Evolutionary conservation across 2,329 filamentous ascomycete genomes (phyloP), one percentile per base, ranked within the genome.

Genomic region (Aureobasidium sp.): DNA sequence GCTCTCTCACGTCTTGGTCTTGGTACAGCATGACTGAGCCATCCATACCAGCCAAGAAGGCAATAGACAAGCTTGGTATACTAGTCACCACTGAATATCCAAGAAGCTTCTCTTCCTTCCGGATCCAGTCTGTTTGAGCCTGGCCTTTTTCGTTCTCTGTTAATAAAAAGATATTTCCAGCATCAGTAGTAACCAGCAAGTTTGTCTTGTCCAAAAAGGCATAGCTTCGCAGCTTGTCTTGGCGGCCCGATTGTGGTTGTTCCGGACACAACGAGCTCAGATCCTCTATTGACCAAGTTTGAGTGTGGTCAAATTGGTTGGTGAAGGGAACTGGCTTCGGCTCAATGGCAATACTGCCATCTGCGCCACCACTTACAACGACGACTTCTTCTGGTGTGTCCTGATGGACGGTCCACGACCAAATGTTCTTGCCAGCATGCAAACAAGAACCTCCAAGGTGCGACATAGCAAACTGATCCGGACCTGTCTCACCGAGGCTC

Each of bases 361-460:
- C 94, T 11, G 90, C 88, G n/a, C 90, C 94, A 13, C 94, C 94
- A 2, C 89, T 91, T 4, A 83, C 86, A 45, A 74, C 37, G 3
- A 48, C 11, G 6, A 47, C 52, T 1, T 60, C 6, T 21, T 13
- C 53, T 27, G 41, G 37, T 15, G 10, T 21, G 39, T n/a, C 9
- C 9, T 27, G 21, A 15, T 47, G 25, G 9, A 66, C n/a, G 13
- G 83, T 84, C 41, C 86, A 80, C 0, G 91, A 86, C 92, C 93
- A 97, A 7, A 97, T 86, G 70, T 97, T 91, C 73, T 97, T 99
- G 6, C 94, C 94, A 37, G 79, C 81, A 70, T 97, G 92, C 63
- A 85, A 83, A 3, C 82, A 79, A 54, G 84, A 82, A 7, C 81
- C 84, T 2, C 79, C 77, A 2, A 79, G 70, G 55, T 88, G 81